Base-by-base conservation (phyloP, 768 basidiomycete genomes). In the Boletus coccyginus region DNA sequence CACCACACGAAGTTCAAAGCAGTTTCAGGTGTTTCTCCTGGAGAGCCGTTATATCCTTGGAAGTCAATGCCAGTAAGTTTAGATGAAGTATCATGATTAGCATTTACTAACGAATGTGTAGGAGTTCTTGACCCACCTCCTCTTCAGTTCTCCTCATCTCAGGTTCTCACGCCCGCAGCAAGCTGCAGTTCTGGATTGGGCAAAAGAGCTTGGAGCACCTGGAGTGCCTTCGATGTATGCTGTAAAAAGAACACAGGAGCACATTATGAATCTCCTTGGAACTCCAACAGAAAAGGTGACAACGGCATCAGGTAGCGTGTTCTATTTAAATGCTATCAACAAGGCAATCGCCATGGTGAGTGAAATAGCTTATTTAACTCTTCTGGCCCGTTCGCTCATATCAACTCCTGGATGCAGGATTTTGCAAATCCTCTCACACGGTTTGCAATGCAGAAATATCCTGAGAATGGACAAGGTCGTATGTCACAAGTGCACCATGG, bases 141-240 rank as follows among this genome's bases (percentile, higher is more conserved):
- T 74, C 5, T 74, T 74, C 46, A 69, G 63, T 39, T 73, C 71
- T 3, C 64, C 71, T 1, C 55, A 53, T 4, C 56, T 73, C 0
- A 58, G 60, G 17, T 74, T 75, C 46, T 75, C 69, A 1, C 49
- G 59, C 5, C 45, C 57, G 7, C 72, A 74, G 48, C 57, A 74
- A 50, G 57, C 43, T 16, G 67, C 69, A 1, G 46, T 75, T 5
- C 50, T 74, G 3, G 39, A 42, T 0, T 74, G 69, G 70, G 73
- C 65, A 7, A 68, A 60, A 32, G 62, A 57, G 0, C 46, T 75
- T 17, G 63, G 71, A 0, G 72, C 69, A 8, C 48, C 36, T 13
- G 60, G 65, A 27, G 63, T 74, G 2, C 73, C 71, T 1, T 65
- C 60, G 0, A 46, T 69, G 14, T 63, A 72, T 35, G 45, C 57